These are phyloP conservation scores for Neurospora sp. DNA, from an alignment of 2,329 filamentous ascomycete genomes.

Conservation along the genomic window DNA sequence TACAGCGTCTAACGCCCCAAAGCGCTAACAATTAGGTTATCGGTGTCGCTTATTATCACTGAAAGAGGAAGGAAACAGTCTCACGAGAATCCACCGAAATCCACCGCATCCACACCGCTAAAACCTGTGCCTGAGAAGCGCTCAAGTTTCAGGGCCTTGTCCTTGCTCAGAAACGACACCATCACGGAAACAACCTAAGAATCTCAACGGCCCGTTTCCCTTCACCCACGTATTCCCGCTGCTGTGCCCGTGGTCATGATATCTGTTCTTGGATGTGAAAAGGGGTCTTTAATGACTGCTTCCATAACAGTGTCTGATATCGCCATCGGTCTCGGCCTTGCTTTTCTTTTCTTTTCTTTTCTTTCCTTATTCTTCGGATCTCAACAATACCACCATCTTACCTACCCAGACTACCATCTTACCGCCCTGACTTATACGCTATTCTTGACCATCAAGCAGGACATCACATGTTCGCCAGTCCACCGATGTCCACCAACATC, in stretches of 20 bases:
- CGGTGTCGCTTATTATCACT: neutral
- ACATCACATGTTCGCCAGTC: neutral
- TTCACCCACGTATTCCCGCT: neutral
- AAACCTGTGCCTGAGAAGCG: neutral
- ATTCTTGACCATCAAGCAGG: neutral
- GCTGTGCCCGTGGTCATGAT: neutral
- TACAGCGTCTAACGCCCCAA: neutral
- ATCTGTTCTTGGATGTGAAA: neutral
- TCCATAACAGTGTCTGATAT: neutral
- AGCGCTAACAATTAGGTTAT: neutral
- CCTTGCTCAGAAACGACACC: neutral
- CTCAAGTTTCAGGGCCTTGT: neutral
- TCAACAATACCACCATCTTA: neutral
- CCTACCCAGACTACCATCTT: neutral
- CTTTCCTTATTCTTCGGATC: neutral
- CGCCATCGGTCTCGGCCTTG: neutral
- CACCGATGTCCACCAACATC: neutral
- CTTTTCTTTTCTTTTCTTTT: too few species aligned
- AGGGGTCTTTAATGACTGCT: neutral
- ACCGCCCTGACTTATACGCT: neutral
- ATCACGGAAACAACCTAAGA: neutral
- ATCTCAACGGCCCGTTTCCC: neutral
- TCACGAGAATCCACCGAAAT: neutral
- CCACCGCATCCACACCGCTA: neutral
- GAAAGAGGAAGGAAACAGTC: neutral